Percentiles rank a stretch among this genome's conserved stretches.
Evolutionary conservation across 306 rosid genomes (phyloP).

Genomic region (Dalbergia cochinchinensis): DNA sequence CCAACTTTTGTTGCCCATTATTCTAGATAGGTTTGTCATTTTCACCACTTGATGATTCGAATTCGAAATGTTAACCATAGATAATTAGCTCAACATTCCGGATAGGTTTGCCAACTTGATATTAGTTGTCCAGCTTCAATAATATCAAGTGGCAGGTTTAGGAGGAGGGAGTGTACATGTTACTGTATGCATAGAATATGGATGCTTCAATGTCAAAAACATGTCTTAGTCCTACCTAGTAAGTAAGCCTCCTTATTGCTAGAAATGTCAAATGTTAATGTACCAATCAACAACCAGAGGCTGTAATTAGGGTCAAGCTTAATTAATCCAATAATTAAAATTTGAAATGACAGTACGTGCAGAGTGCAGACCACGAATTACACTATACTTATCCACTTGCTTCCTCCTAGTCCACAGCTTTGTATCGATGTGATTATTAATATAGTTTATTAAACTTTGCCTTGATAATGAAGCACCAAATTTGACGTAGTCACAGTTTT

Average conservation of each 20-base stretch:
- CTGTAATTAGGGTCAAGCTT: background rate
- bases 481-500: slow-evolving; percentile 15
- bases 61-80: background rate
- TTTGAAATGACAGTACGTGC: background rate
- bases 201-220: background rate
- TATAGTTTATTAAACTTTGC: background rate
- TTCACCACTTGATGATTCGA: too few species aligned
- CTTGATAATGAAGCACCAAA: slow-evolving; percentile 12
- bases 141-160: background rate
- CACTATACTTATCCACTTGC: slow-evolving; percentile 1
- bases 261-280: slow-evolving; percentile 16
- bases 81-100: background rate
- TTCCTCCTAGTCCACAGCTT: background rate
- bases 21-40: background rate
- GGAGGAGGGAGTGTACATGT: slow-evolving; percentile 1
- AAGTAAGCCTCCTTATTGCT: slow-evolving; percentile 16
- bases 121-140: background rate
- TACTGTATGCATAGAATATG: background rate
- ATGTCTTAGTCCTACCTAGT: background rate
- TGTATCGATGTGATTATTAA: slow-evolving; percentile 17
- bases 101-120: background rate
- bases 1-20: background rate
- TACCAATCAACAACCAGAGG: slow-evolving; percentile 27
- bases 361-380: background rate
- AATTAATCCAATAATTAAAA: background rate